Conservation (phyloP, 2,329 filamentous ascomycete genomes). For the Hirsutella rhossiliensis region DNA sequence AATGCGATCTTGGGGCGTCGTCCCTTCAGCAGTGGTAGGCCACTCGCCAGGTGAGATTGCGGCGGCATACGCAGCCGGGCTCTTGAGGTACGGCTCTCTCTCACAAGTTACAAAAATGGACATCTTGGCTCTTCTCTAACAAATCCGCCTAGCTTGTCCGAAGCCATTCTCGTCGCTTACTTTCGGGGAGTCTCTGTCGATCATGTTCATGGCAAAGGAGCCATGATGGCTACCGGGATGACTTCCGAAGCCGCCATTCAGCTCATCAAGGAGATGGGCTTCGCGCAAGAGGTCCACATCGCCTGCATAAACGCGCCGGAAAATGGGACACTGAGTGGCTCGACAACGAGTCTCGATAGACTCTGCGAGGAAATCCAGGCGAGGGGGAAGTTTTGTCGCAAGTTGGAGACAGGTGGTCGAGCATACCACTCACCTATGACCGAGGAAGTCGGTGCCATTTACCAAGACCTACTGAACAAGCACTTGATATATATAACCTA, state of each 20-base stretch:
- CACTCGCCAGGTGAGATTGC: conserved; percentile 21
- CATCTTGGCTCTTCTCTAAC: too few species aligned
- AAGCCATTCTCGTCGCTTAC: conserved; percentile 9
- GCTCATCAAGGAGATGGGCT: background rate
- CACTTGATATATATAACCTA: too few species aligned
- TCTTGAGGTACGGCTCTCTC: background rate
- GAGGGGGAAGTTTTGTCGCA: conserved; percentile 6
- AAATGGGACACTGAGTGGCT: conserved; percentile 12
- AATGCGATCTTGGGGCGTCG: conserved; percentile 16
- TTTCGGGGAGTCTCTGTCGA: conserved; percentile 7
- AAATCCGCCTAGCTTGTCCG: background rate
- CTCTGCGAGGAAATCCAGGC: conserved; percentile 3
- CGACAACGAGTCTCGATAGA: conserved; percentile 6
- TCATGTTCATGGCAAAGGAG: conserved; percentile 1
- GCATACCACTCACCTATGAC: conserved; percentile 13
- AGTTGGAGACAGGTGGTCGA: conserved; percentile 7
- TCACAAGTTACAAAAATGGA: too few species aligned
- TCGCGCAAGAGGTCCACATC: conserved; percentile 6
- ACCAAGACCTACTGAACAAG: background rate
- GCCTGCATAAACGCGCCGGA: conserved; percentile 13
- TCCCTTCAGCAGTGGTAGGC: conserved; percentile 23
- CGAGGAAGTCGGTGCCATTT: conserved; percentile 2
- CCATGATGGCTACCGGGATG: conserved; percentile 13
- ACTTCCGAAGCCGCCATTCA: conserved; percentile 1
- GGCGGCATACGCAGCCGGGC: conserved; percentile 14